phyloP scores from a whole-genome alignment of 23 red algal species.

The Chondrus crispus region DNA sequence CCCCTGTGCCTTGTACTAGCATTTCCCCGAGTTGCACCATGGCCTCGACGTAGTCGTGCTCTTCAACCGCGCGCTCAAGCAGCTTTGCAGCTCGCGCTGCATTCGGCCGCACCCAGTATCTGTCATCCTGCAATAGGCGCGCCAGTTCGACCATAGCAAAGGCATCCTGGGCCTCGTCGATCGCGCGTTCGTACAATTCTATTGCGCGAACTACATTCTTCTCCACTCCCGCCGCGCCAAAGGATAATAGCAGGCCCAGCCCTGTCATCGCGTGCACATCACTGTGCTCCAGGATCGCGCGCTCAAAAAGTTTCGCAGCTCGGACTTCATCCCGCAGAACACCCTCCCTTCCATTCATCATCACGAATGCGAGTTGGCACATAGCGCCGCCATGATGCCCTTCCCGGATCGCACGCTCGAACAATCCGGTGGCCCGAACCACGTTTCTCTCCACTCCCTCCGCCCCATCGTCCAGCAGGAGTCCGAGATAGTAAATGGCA shows the following conservation, averaged over 20 bases:
- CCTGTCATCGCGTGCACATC: neutral
- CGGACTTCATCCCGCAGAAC: neutral
- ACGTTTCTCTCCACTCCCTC: neutral
- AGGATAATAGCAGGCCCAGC: neutral
- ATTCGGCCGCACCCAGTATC: neutral
- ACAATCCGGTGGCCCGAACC: neutral
- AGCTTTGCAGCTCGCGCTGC: neutral
- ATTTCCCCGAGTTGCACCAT: slow-evolving; percentile 28
- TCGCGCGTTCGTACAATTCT: slow-evolving; percentile 15
- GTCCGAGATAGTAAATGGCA: slow-evolving; percentile 25
- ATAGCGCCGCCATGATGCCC: slow-evolving; percentile 17
- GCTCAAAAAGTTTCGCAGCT: slow-evolving; percentile 15
- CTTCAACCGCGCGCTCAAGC: slow-evolving; percentile 9
- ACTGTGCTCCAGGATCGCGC: neutral
- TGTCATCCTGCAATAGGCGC: neutral
- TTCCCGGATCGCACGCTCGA: slow-evolving; percentile 26
- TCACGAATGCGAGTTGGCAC: slow-evolving; percentile 13
- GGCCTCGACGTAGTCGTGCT: neutral
- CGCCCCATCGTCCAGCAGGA: slow-evolving; percentile 14
- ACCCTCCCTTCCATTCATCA: neutral
- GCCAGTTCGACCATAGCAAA: neutral
- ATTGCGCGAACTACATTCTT: slow-evolving; percentile 10
- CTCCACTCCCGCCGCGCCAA: neutral
- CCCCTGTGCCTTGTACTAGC: neutral
- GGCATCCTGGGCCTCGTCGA: slow-evolving; percentile 8